phyloP scores from a whole-genome alignment of 257 asterid genomes.

The Solanum medicagineum region DNA sequence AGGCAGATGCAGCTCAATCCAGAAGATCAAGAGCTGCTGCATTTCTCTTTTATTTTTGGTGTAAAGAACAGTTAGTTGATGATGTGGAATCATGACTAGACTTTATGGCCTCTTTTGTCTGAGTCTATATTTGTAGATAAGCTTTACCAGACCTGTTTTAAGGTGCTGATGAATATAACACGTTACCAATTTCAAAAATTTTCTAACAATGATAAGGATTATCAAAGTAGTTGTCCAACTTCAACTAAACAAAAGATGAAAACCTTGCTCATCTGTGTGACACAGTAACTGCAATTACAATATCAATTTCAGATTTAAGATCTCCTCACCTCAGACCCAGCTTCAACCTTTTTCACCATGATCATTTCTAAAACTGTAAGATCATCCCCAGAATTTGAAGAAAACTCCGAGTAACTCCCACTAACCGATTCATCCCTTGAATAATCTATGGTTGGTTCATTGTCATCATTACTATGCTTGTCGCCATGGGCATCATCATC shows the following conservation, averaged over 20 bases:
- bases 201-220: background rate
- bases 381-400: slow-evolving; percentile 34
- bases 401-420: slow-evolving; percentile 32
- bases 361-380: slow-evolving; percentile 62
- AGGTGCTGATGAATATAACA: too few species aligned
- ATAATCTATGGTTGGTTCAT: slow-evolving; percentile 16
- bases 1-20: too few species aligned
- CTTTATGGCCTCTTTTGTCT: too few species aligned
- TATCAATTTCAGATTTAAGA: background rate
- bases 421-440: slow-evolving; percentile 15
- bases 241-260: background rate
- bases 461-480: slow-evolving; percentile 16
- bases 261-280: background rate
- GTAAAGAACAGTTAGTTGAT: too few species aligned
- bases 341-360: slow-evolving; percentile 66
- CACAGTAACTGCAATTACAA: background rate
- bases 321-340: slow-evolving; percentile 53
- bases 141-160: too few species aligned
- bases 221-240: background rate
- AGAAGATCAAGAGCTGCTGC: too few species aligned
- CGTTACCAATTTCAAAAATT: too few species aligned
- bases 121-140: too few species aligned
- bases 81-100: too few species aligned
- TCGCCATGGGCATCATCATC: slow-evolving; percentile 27
- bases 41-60: too few species aligned